phyloP scores from a whole-genome alignment of 371 early-diverging fungal genomes.

The Quaeritorhiza haematococci region DNA sequence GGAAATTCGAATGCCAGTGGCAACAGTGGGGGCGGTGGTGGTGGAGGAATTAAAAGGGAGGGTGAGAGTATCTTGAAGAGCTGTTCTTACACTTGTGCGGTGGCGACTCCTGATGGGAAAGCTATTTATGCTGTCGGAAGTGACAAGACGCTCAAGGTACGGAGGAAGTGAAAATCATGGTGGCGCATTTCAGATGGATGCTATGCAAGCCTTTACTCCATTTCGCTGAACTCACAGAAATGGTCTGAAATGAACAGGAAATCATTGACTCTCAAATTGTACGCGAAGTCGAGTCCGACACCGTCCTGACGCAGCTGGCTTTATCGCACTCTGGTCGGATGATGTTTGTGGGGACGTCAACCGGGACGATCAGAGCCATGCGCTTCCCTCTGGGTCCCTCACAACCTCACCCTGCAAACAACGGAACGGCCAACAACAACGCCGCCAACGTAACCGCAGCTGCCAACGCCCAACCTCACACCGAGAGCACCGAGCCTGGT shows the following conservation, averaged over 20 bases:
- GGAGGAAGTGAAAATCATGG: neutral
- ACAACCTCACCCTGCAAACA: neutral
- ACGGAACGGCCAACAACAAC: too few species aligned
- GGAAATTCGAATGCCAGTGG: neutral
- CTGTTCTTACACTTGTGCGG: constrained; percentile 42
- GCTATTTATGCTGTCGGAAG: constrained; percentile 45
- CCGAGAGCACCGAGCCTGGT: neutral
- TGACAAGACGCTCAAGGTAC: constrained; percentile 43
- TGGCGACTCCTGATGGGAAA: constrained; percentile 30
- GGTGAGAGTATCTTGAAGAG: constrained; percentile 48
- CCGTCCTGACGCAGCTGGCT: constrained; percentile 39
- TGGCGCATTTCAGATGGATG: constrained; percentile 11
- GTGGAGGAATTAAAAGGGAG: constrained; percentile 41
- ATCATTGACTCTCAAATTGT: constrained; percentile 46
- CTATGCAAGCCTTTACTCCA: constrained; percentile 18
- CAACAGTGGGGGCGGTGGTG: too few species aligned
- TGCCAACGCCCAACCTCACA: too few species aligned
- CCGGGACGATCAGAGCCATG: constrained; percentile 7
- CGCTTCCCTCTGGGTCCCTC: neutral
- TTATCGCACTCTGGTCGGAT: constrained; percentile 45
- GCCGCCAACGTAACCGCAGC: too few species aligned
- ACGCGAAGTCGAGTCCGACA: constrained; percentile 35
- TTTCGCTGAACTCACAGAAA: neutral
- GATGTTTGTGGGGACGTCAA: constrained; percentile 45
- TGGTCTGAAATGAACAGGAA: constrained; percentile 31